A percentile compares a stretch with the other conserved stretches of the same genome.
Conservation (phyloP, 2,329 filamentous ascomycete genomes). For the Phoma herbarum region DNA sequence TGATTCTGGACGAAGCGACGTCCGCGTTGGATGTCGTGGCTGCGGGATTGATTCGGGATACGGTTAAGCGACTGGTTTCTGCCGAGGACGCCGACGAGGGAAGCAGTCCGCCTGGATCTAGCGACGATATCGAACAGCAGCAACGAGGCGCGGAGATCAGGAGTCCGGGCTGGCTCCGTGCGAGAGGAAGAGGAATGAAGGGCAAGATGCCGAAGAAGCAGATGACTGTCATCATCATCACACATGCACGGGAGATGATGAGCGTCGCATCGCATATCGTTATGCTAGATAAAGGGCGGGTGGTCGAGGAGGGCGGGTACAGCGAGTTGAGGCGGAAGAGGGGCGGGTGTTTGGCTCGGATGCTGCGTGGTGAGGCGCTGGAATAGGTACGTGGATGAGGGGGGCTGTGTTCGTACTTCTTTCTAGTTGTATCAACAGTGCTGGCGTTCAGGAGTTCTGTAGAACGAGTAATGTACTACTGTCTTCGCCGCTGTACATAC, state of each 20-base stretch:
- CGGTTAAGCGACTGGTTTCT: slow-evolving; percentile 64
- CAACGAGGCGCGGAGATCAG: no score
- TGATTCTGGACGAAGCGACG: slow-evolving; percentile 89
- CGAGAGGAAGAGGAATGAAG: slow-evolving; percentile 14
- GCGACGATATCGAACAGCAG: neutral
- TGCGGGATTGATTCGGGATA: slow-evolving; percentile 69
- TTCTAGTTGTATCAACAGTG: no score
- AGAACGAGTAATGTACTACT: no score
- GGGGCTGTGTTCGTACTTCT: no score
- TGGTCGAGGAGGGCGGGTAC: slow-evolving; percentile 74
- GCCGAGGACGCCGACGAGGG: neutral
- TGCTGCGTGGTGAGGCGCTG: slow-evolving; percentile 52
- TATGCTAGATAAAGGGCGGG: slow-evolving; percentile 72
- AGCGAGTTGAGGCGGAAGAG: slow-evolving; percentile 60
- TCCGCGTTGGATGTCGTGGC: slow-evolving; percentile 77
- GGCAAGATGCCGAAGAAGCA: slow-evolving; percentile 35
- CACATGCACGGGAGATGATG: slow-evolving; percentile 89
- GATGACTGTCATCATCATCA: slow-evolving; percentile 81
- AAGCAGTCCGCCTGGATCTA: neutral
- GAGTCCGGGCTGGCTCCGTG: slow-evolving; percentile 3
- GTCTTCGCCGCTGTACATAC: no score
- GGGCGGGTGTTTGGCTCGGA: slow-evolving; percentile 40
- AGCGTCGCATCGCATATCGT: slow-evolving; percentile 75
- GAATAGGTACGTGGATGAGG: slow-evolving; percentile 3
- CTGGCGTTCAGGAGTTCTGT: neutral